Evolutionary conservation across 1,284 basidiomycete genomes (phyloP), one percentile per base, ranked within the genome.

Genomic region (Austroboletus rostrupii): DNA sequence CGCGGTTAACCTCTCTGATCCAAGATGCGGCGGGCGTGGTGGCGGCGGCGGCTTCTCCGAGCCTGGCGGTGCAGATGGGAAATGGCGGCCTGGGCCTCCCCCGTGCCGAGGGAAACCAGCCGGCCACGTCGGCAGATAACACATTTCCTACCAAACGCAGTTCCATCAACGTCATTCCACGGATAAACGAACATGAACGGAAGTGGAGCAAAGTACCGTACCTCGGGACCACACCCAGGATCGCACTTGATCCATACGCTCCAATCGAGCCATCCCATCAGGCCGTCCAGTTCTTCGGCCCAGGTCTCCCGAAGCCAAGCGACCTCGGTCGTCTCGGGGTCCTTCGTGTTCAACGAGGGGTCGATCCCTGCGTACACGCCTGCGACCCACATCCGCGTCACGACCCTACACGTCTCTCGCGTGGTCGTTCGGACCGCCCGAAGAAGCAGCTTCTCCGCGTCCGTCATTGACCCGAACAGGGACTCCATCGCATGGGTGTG

Each of bases 81-180:
- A 20, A 35, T n/a, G 7, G 9, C 33, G 7, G 2, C 33, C 33
- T 16, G 19, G 35, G 7, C 17, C 35, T 39, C 14, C 19, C 11
- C 19, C 19, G 8, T 12, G 28, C 4, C 36, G 26, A 35, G 61
- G 53, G 17, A 56, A 57, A 16, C 58, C 53, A 3, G 49, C 62
- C 2, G 77, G 76, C 73, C 74, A 78, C 0, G 72, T 74, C 21
- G 76, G 75, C 19, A 79, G 49, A 47, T 73, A 73, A 40, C 76
- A 78, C 49, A 71, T 68, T 58, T 75, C 73, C 77, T 78, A 45
- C 28, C 10, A 11, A 37, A 5, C 17, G 8, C 36, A 14, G 43
- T 29, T 13, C 19, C 52, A 21, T 49, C 29, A 31, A 3, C 20
- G 19, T 17, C 5, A 29, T 5, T 37, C 19, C 19, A 20, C 19